A percentile compares a stretch with the other conserved stretches of the same genome.
These are phyloP conservation scores for Sporothrix protearum DNA, from an alignment of 2,329 filamentous ascomycete species.

Conservation along the genomic window DNA sequence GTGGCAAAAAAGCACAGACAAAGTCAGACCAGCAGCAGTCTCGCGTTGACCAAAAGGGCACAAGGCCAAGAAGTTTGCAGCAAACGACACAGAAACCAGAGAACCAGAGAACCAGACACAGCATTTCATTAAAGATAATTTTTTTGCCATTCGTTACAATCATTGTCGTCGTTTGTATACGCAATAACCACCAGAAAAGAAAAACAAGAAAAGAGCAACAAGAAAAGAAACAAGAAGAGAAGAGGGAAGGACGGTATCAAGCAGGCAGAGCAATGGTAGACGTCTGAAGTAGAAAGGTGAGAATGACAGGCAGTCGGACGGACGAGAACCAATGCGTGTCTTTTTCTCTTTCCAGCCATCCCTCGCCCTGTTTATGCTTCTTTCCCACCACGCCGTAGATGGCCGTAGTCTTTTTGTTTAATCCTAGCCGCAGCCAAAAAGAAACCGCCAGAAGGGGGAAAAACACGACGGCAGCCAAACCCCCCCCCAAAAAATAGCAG, in stretches of 20 bases:
- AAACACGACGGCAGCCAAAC: neutral
- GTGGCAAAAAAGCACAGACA: no score
- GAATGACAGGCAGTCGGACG: neutral
- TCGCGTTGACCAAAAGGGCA: neutral
- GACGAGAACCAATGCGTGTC: neutral
- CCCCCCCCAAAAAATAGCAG: neutral
- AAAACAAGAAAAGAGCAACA: neutral
- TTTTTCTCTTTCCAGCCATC: neutral
- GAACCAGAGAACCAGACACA: neutral
- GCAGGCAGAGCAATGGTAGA: neutral
- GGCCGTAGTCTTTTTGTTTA: neutral
- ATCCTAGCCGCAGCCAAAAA: neutral
- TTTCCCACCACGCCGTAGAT: neutral
- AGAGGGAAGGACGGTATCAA: neutral
- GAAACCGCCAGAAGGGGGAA: neutral
- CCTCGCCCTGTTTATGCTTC: neutral
- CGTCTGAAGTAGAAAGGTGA: neutral
- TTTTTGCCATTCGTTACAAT: constrained; percentile 25
- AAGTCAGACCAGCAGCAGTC: neutral
- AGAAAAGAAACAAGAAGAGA: constrained; percentile 4
- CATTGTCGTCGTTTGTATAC: constrained; percentile 26
- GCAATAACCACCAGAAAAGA: constrained; percentile 15
- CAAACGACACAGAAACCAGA: neutral
- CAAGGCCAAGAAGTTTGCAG: neutral
- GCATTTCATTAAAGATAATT: neutral